Evolutionary conservation across 805 yeast genomes (phyloP).

Genomic region (Kuraishia hungarica): DNA sequence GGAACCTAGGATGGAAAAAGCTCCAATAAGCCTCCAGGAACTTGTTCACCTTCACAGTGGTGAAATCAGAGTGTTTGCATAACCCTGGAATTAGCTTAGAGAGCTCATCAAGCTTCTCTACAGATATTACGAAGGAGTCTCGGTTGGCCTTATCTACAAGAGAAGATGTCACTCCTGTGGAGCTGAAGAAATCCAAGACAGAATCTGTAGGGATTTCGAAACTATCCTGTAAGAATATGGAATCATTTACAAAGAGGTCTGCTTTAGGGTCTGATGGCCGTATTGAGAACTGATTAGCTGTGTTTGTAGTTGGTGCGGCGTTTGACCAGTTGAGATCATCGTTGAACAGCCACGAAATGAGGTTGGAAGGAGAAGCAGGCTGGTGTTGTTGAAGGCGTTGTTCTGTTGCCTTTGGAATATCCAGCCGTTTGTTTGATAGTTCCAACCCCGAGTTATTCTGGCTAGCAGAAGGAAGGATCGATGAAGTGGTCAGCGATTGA

Average conservation of each 20-base stretch:
- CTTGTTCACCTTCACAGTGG: conserved; percentile 17
- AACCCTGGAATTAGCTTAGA: conserved; percentile 17
- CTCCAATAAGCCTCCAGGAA: conserved; percentile 40
- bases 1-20: conserved; percentile 49
- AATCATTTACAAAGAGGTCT: neutral
- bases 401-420: no score
- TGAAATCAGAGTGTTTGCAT: conserved; percentile 19
- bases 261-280: no score
- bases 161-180: neutral
- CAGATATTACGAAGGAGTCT: neutral
- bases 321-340: neutral
- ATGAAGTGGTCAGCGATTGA: no score
- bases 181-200: neutral
- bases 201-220: neutral
- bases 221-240: neutral
- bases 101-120: conserved; percentile 13
- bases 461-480: no score
- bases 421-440: no score
- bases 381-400: no score
- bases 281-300: no score
- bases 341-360: conserved; percentile 5
- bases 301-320: neutral
- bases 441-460: no score
- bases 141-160: neutral
- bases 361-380: neutral